Evolutionary conservation across 768 basidiomycete species (phyloP).

Genomic region (Xerocomellus amylosporus): DNA sequence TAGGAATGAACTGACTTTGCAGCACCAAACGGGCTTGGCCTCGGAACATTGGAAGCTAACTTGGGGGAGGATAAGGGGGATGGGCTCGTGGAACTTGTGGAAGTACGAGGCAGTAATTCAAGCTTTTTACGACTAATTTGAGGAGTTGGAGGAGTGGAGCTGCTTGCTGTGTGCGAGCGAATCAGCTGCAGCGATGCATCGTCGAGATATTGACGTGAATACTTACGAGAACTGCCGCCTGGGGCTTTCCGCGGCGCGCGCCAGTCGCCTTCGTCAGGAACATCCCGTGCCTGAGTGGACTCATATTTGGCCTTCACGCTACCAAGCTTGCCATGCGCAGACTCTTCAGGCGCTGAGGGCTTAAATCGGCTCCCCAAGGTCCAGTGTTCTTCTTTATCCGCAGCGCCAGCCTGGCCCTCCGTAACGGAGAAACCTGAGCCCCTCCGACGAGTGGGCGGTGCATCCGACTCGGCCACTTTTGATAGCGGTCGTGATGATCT

Average conservation of each 20-base stretch:
- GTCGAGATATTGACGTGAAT: slow-evolving; percentile 21
- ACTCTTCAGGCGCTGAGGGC: slow-evolving; percentile 44
- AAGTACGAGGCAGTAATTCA: slow-evolving; percentile 80
- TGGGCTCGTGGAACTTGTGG: slow-evolving; percentile 59
- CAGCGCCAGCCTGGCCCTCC: slow-evolving; percentile 45
- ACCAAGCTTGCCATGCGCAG: slow-evolving; percentile 42
- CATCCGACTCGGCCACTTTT: slow-evolving; percentile 45
- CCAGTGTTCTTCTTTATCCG: slow-evolving; percentile 82
- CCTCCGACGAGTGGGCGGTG: slow-evolving; percentile 50
- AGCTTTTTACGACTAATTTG: slow-evolving; percentile 77
- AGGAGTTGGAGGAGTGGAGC: slow-evolving; percentile 79
- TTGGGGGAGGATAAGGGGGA: slow-evolving; percentile 81
- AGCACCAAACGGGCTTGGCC: slow-evolving; percentile 82
- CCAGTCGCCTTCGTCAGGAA: slow-evolving; percentile 70
- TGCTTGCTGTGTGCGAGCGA: slow-evolving; percentile 45
- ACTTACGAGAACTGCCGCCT: slow-evolving; percentile 63
- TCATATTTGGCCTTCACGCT: slow-evolving; percentile 51
- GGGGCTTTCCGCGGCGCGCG: slow-evolving; percentile 48
- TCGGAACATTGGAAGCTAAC: slow-evolving; percentile 48
- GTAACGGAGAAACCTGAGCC: slow-evolving; percentile 53
- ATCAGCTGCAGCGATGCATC: slow-evolving; percentile 12
- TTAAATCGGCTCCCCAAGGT: slow-evolving; percentile 72
- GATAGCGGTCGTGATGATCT: slow-evolving; percentile 51
- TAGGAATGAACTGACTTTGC: slow-evolving; percentile 57
- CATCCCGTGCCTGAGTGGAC: slow-evolving; percentile 50